Base-by-base conservation (phyloP, 768 basidiomycete genomes). In the Rhodocollybia butyracea region DNA sequence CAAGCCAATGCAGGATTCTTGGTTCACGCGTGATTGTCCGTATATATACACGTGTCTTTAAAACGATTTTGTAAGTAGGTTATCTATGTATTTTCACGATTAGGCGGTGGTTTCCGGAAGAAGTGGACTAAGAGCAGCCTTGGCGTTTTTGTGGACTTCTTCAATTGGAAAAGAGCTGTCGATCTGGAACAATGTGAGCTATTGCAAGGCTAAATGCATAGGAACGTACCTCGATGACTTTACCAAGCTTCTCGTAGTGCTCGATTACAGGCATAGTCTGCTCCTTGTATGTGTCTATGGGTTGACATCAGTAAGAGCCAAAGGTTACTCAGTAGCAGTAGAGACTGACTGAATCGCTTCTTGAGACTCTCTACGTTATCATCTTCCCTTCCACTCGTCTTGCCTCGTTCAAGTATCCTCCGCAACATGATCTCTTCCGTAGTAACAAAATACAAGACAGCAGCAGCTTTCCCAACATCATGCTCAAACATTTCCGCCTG, bases 351-450 rank as follows among this genome's bases (percentile, higher is more conserved):
- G 76, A 98, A 98, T n/a, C 97, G 89, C 73, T 98, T 99, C 74
- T 82, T 88, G 72, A 99, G 96, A 68, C 86, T 93, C 69, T 96
- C 93, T 12, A 75, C 76, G 66, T 99, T 99, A 68, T 99, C 97
- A 64, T 99, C 97, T 64, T 94, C 95, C 13, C 97, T 80, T 15
- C 97, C 96, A 54, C 89, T 92, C 0, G 95, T 98, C 78, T 98
- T 88, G 24, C 88, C 88, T 22, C 97, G 85, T 69, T 94, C 88
- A 50, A 95, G 77, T 56, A 99, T 77, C 51, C 97, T 89, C 59
- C 78, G 70, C 27, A 89, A 79, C 88, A 98, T 91, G 60, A 94
- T 86, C 46, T 91, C 82, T 66, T 98, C 88, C 13, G 90, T 86
- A 8, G 94, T 94, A 7, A 83, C 78, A 72, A 90, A 93, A 78